Conservation (phyloP, 768 basidiomycete genomes). For the Suillus bovinus region DNA sequence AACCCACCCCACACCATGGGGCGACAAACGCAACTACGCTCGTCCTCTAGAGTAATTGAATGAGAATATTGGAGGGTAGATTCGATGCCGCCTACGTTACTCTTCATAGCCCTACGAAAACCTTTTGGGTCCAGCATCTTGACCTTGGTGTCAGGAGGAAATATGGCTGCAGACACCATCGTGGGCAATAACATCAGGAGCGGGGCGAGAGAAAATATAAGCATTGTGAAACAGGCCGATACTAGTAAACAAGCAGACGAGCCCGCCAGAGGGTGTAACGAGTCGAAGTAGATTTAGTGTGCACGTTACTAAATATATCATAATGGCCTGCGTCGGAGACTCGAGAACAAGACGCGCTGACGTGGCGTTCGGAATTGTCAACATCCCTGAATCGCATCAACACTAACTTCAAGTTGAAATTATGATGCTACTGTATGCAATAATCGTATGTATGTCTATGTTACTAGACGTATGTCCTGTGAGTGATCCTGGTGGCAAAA, state of each 20-base stretch:
- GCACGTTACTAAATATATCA: neutral
- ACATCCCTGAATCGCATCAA: too few species aligned
- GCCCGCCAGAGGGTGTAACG: neutral
- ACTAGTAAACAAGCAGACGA: neutral
- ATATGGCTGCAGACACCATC: constrained; percentile 46
- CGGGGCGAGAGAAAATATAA: constrained; percentile 19
- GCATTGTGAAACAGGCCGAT: constrained; percentile 16
- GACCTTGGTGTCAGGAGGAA: constrained; percentile 56
- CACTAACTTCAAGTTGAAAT: too few species aligned
- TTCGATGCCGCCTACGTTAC: constrained; percentile 54
- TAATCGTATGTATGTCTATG: too few species aligned
- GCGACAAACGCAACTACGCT: constrained; percentile 88
- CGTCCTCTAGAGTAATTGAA: constrained; percentile 50
- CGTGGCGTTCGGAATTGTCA: neutral
- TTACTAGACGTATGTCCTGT: too few species aligned
- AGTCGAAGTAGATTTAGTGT: neutral
- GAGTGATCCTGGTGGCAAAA: neutral
- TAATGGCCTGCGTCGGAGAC: neutral
- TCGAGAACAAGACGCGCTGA: constrained; percentile 3
- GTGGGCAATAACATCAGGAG: constrained; percentile 31
- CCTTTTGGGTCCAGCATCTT: constrained; percentile 72
- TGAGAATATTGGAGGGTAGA: neutral
- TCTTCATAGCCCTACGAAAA: constrained; percentile 73
- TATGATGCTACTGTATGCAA: neutral
- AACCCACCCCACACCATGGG: constrained; percentile 87